phyloP scores from a whole-genome alignment of 331 rosid species.

The Pyracantha coccinea region DNA sequence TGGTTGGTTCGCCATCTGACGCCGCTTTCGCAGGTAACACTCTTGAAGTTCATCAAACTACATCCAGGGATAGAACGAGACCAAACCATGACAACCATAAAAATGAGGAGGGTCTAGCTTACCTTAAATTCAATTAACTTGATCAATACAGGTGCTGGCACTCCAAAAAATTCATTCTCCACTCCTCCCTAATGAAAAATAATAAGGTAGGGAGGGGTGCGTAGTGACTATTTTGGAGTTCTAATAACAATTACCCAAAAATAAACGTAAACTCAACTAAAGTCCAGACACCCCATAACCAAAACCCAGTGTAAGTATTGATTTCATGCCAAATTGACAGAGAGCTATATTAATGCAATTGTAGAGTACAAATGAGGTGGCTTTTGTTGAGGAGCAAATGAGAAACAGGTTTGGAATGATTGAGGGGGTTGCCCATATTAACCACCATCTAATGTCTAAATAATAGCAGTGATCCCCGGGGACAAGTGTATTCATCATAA shows the following conservation, averaged over 20 bases:
- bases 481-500: not conserved
- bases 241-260: not conserved
- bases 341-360: not conserved
- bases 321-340: not conserved
- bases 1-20: constrained; percentile 53
- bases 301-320: not conserved
- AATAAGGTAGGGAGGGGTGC: too few species aligned
- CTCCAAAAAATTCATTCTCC: too few species aligned
- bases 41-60: constrained; percentile 96
- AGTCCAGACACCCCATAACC: not conserved
- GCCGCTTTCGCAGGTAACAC: constrained; percentile 90
- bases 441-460: constrained; percentile 9
- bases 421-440: not conserved
- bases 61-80: constrained; percentile 22
- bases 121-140: not conserved
- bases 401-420: not conserved
- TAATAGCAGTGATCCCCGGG: not conserved
- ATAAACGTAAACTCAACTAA: constrained; percentile 3
- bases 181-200: too few species aligned
- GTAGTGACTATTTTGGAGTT: too few species aligned
- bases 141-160: not conserved
- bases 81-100: constrained; percentile 1
- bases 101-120: constrained; percentile 10
- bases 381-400: not conserved
- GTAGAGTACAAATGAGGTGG: not conserved